These are phyloP conservation scores for Abelmoschus esculentus DNA, from an alignment of 345 rosid species.

Conservation along the genomic window DNA sequence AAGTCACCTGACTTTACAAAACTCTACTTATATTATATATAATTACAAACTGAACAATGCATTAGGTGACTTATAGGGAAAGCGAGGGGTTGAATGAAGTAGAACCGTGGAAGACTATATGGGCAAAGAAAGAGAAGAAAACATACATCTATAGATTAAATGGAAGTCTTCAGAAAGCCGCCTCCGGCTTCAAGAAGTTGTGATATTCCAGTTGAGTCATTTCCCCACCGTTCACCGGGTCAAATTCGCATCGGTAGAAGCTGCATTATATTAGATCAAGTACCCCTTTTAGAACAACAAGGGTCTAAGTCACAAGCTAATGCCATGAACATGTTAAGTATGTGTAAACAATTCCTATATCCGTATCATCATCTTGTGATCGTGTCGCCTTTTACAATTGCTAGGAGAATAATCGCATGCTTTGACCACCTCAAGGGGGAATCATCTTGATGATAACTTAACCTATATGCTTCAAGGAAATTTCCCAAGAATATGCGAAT, in stretches of 20 bases:
- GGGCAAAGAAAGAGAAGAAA: not conserved
- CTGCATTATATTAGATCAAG: constrained; percentile 36
- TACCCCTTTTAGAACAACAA: not conserved
- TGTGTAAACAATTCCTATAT: constrained; percentile 1
- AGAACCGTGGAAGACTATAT: not conserved
- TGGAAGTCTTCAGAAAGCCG: constrained; percentile 32
- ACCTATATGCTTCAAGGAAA: too few species aligned
- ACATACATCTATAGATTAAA: not conserved
- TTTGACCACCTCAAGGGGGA: not conserved
- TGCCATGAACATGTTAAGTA: not conserved
- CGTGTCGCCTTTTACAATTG: not conserved
- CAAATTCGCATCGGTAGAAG: constrained; percentile 83
- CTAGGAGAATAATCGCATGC: not conserved
- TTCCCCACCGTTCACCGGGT: constrained; percentile 84
- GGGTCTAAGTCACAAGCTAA: not conserved
- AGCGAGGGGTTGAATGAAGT: too few species aligned
- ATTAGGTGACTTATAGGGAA: not conserved
- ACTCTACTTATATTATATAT: not conserved
- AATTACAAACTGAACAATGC: constrained; percentile 3
- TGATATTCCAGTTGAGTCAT: constrained; percentile 79
- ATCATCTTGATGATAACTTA: not conserved
- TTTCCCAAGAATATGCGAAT: too few species aligned
- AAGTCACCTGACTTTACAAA: not conserved
- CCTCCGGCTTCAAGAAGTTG: constrained; percentile 74
- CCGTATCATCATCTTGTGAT: not conserved